Conservation (phyloP, 1,139 yeast genomes). For the Geotrichum bryndzae region DNA sequence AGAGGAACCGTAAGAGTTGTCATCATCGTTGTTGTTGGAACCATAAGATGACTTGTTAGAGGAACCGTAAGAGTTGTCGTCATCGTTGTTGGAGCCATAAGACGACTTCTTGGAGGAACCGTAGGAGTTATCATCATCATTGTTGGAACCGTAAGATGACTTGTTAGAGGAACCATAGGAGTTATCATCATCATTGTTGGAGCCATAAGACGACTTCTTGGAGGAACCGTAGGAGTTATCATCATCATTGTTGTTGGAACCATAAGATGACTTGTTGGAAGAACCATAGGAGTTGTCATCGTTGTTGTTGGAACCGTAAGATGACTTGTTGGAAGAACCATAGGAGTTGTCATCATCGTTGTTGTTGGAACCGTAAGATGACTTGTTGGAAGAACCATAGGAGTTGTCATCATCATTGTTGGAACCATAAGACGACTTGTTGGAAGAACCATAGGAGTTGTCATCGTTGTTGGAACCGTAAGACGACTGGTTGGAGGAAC, state of each 20-base stretch:
- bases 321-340: too few relatives aligned
- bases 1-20: conserved; percentile 24
- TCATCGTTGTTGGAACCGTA: conserved; percentile 15
- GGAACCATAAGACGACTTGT: conserved; percentile 28
- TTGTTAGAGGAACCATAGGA: conserved; percentile 16
- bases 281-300: conserved; percentile 19
- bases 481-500: conserved; percentile 8
- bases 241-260: too few relatives aligned
- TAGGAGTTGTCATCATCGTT: neutral
- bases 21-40: conserved; percentile 16
- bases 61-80: neutral
- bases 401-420: conserved; percentile 20
- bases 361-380: conserved; percentile 21
- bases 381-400: conserved; percentile 15
- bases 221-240: neutral
- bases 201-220: conserved; percentile 18
- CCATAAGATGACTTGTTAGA: conserved; percentile 18
- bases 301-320: conserved; percentile 14
- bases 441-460: conserved; percentile 19
- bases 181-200: neutral
- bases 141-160: conserved; percentile 29
- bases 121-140: conserved; percentile 1
- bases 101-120: conserved; percentile 26
- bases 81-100: conserved; percentile 7
- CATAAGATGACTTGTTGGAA: too few relatives aligned